A percentile compares a stretch with the other conserved stretches of the same genome.
Conservation (phyloP, 192 early-diverging fungal genomes). For the Lunasporangiospora selenospora region DNA sequence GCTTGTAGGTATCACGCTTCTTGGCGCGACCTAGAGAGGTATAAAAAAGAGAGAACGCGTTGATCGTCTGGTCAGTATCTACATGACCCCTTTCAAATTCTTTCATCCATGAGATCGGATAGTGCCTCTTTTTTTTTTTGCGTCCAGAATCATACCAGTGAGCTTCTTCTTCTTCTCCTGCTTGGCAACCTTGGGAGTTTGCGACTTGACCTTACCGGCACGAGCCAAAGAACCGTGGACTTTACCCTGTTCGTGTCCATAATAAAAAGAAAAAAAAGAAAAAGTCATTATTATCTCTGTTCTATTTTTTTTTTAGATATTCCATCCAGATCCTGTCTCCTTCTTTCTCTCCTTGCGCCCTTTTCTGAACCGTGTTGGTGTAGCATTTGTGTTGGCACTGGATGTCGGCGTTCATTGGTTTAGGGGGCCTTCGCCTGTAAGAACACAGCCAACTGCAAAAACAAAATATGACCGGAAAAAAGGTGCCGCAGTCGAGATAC, state of each 20-base stretch:
- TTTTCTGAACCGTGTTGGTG: too few species aligned
- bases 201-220: constrained; percentile 99
- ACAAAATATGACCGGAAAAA: too few species aligned
- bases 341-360: too few species aligned
- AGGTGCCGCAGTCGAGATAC: too few species aligned
- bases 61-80: too few species aligned
- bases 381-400: too few species aligned
- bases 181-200: constrained; percentile 98
- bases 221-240: constrained; percentile 99
- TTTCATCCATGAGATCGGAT: background rate
- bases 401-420: too few species aligned
- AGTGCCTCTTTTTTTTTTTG: background rate
- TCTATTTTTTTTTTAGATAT: too few species aligned
- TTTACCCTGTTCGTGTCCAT: constrained; percentile 81
- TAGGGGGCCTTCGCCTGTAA: too few species aligned
- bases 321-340: too few species aligned
- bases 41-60: constrained; percentile 1
- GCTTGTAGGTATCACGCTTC: constrained; percentile 96
- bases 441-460: too few species aligned
- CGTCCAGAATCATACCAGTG: constrained; percentile 63
- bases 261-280: background rate
- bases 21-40: constrained; percentile 78
- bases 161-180: constrained; percentile 97
- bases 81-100: background rate
- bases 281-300: too few species aligned